Conservation (phyloP, 2,329 filamentous ascomycete genomes). For the Cladosporium oxysporum region DNA sequence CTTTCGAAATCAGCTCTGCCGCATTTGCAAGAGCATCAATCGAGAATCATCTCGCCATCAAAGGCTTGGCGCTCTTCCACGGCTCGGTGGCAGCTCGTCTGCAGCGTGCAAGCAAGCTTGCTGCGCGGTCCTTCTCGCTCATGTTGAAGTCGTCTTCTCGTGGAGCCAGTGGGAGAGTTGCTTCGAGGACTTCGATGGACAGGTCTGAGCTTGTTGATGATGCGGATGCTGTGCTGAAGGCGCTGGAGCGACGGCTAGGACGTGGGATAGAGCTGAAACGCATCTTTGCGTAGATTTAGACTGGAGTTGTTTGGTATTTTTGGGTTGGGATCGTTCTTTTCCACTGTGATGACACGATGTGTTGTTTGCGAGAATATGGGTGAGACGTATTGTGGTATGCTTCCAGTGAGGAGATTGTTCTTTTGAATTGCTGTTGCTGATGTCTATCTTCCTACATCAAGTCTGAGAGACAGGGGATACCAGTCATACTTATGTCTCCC, state of each 20-base stretch:
- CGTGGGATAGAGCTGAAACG: conserved; percentile 21
- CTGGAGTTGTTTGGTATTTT: not conserved
- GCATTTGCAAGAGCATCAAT: not conserved
- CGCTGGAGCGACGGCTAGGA: conserved; percentile 15
- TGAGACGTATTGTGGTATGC: not conserved
- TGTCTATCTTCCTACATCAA: not conserved
- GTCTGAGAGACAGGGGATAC: not conserved
- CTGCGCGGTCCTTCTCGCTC: conserved; percentile 31
- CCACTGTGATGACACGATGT: not conserved
- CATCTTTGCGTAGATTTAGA: conserved; percentile 21
- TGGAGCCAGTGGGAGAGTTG: conserved; percentile 35
- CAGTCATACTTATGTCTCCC: conserved; percentile 17
- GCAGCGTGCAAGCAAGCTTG: conserved; percentile 33
- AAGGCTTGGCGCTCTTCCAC: conserved; percentile 32
- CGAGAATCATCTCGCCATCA: conserved; percentile 13
- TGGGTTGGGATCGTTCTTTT: not conserved
- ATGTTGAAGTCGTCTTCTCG: conserved; percentile 36
- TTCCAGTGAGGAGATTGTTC: not conserved
- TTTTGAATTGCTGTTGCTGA: not conserved
- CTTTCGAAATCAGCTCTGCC: not conserved
- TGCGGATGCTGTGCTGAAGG: conserved; percentile 23
- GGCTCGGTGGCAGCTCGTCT: conserved; percentile 28
- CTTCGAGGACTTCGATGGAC: conserved; percentile 27
- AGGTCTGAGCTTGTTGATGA: conserved; percentile 24
- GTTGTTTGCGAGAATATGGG: not conserved